Percentiles rank a stretch among this genome's conserved stretches.
These are phyloP conservation scores for Citrus medica DNA, from an alignment of 345 rosid genomes.

Conservation along the genomic window DNA sequence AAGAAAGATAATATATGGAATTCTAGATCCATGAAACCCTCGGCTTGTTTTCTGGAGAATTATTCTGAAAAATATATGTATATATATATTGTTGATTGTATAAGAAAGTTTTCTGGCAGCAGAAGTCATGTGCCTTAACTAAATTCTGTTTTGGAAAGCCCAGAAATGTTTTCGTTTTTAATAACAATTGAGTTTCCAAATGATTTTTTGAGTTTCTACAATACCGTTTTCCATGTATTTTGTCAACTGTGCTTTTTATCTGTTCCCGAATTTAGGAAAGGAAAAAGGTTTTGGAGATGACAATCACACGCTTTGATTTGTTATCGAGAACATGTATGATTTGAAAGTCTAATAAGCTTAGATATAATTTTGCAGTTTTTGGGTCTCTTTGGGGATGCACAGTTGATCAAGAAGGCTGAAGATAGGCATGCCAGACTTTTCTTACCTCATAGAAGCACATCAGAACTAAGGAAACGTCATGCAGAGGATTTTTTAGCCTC, in stretches of 20 bases:
- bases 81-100: neutral
- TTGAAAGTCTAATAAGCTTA: neutral
- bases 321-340: neutral
- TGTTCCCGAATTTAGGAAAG: neutral
- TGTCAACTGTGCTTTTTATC: neutral
- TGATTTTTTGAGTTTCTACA: neutral
- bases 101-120: neutral
- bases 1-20: neutral
- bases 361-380: conserved; percentile 55
- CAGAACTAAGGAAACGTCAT: conserved; percentile 73
- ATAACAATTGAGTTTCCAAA: neutral
- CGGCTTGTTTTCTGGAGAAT: neutral
- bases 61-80: neutral
- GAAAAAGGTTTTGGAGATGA: neutral
- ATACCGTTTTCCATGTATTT: neutral
- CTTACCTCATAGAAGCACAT: conserved; percentile 54
- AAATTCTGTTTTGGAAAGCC: neutral
- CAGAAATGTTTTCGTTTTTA: neutral
- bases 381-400: conserved; percentile 72
- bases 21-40: neutral
- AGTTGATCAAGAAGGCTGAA: conserved; percentile 66
- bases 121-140: neutral
- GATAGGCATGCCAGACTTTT: conserved; percentile 80
- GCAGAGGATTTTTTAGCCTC: conserved; percentile 81
- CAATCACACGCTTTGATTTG: neutral